Evolutionary conservation across 805 yeast species (phyloP).

Genomic region (Candida boleticola): DNA sequence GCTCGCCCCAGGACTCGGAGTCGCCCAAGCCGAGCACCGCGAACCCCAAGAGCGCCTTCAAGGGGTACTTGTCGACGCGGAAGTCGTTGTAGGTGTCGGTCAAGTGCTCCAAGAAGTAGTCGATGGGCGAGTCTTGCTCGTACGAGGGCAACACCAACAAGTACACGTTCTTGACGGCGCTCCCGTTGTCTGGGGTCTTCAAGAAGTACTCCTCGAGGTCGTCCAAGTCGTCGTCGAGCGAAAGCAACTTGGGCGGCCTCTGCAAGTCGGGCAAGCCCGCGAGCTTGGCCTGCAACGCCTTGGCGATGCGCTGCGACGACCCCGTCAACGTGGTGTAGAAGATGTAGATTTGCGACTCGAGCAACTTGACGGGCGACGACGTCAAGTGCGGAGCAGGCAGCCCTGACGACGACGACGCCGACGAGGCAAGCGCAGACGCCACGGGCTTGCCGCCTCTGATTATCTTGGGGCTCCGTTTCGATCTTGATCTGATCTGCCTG

Average conservation of each 20-base stretch:
- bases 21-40: constrained; percentile 89
- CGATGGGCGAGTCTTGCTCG: constrained; percentile 90
- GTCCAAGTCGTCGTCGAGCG: constrained; percentile 76
- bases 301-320: constrained; percentile 70
- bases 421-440: constrained; percentile 7
- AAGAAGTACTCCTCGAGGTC: constrained; percentile 83
- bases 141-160: constrained; percentile 82
- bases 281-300: constrained; percentile 42
- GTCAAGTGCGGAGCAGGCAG: constrained; percentile 33
- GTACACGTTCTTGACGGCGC: constrained; percentile 49
- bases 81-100: constrained; percentile 82
- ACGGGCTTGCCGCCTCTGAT: constrained; percentile 36
- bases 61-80: constrained; percentile 79
- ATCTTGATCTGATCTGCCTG: constrained; percentile 14
- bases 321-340: constrained; percentile 89
- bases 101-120: constrained; percentile 77
- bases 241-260: constrained; percentile 51
- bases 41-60: constrained; percentile 68
- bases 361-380: constrained; percentile 34
- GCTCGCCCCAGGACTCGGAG: constrained; percentile 72
- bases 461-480: constrained; percentile 40
- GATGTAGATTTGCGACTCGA: constrained; percentile 58
- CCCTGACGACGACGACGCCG: constrained; percentile 11
- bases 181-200: constrained; percentile 47
- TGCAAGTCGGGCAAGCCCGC: constrained; percentile 18